phyloP scores from a whole-genome alignment of 2,329 filamentous ascomycete species.

The Claviceps digitariae region DNA sequence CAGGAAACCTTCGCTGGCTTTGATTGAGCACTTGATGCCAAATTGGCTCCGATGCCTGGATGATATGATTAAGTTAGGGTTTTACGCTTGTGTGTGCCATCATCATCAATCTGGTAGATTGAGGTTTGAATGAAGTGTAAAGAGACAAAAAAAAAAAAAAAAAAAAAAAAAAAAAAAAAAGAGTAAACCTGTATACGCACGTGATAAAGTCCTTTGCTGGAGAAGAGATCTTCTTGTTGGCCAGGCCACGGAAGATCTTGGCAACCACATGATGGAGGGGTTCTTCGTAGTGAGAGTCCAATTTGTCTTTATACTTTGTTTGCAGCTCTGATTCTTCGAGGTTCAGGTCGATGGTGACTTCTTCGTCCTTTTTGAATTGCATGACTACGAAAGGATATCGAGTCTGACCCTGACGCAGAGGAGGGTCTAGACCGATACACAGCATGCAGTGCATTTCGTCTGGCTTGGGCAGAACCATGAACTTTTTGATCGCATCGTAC shows the following conservation, averaged over 20 bases:
- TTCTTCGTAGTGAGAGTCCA: constrained; percentile 82
- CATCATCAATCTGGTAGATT: neutral
- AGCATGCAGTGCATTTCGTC: constrained; percentile 94
- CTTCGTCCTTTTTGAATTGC: constrained; percentile 97
- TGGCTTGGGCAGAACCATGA: constrained; percentile 97
- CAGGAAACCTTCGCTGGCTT: constrained; percentile 93
- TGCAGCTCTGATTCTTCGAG: constrained; percentile 83
- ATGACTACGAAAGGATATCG: constrained; percentile 97
- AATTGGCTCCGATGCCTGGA: constrained; percentile 73
- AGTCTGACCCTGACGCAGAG: constrained; percentile 91
- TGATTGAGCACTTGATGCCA: constrained; percentile 99
- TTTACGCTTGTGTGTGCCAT: neutral
- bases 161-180: neutral
- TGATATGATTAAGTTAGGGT: neutral
- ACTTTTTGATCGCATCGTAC: constrained; percentile 96
- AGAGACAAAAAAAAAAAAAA: neutral
- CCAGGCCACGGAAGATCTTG: constrained; percentile 87
- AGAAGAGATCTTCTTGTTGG: constrained; percentile 87
- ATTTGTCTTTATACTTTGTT: constrained; percentile 74
- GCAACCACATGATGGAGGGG: constrained; percentile 88
- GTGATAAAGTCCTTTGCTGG: constrained; percentile 90
- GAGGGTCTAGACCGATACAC: constrained; percentile 85
- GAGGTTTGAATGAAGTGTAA: neutral
- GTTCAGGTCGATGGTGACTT: constrained; percentile 92
- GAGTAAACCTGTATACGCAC: constrained; percentile 32